These are phyloP conservation scores for Magnolia officinalis DNA, from an alignment of 164 flowering plant species.

Conservation along the genomic window DNA sequence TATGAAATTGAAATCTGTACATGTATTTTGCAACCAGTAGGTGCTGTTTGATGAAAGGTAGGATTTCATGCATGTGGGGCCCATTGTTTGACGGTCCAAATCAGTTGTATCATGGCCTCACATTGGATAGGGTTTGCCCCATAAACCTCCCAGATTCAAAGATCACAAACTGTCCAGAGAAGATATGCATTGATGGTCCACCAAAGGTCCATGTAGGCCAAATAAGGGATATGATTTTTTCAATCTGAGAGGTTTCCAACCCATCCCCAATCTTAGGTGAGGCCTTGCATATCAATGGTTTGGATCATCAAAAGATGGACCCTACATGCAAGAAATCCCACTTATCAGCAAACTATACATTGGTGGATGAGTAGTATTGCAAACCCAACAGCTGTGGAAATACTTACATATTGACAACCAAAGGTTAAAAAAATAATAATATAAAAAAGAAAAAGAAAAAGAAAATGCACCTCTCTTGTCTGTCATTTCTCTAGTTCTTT, in stretches of 20 bases:
- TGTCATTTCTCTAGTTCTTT: constrained; percentile 49
- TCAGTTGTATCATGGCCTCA: neutral
- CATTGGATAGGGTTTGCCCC: neutral
- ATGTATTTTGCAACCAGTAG: neutral
- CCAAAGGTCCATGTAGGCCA: too few species aligned
- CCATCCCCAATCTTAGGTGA: too few species aligned
- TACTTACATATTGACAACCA: constrained; percentile 10
- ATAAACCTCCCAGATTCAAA: too few species aligned
- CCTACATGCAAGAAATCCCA: neutral
- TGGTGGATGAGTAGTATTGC: too few species aligned
- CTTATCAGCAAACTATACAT: too few species aligned
- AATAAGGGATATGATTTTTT: too few species aligned
- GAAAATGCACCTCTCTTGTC: neutral
- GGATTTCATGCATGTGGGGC: neutral
- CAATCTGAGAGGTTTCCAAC: too few species aligned
- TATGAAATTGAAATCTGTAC: neutral
- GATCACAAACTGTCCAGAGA: too few species aligned
- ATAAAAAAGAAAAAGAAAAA: neutral
- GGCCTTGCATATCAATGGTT: neutral
- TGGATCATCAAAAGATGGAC: neutral
- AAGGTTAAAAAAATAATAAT: neutral
- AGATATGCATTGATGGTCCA: too few species aligned
- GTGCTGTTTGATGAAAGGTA: neutral
- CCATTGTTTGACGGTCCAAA: neutral
- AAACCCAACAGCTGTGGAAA: constrained; percentile 25